Evolutionary conservation across 2,329 filamentous ascomycete genomes (phyloP).

Genomic region (Sphaerulina populicola): DNA sequence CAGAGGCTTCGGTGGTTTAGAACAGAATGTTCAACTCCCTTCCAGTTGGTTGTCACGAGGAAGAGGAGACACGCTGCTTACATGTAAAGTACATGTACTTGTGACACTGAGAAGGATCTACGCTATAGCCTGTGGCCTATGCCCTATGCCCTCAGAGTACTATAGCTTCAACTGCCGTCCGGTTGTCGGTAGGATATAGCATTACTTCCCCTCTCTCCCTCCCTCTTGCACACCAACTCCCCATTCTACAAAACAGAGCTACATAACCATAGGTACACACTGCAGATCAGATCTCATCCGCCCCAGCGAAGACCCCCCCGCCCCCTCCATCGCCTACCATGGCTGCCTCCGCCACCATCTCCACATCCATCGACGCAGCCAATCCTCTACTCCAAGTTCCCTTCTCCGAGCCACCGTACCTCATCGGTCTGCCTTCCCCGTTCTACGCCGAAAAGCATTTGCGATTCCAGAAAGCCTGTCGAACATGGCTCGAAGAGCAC

Average conservation of each 20-base stretch:
- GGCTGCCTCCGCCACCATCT: conserved; percentile 7
- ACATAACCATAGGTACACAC: background rate
- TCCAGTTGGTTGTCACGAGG: too few species aligned
- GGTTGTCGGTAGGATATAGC: too few species aligned
- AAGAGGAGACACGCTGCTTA: too few species aligned
- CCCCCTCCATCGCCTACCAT: conserved; percentile 1
- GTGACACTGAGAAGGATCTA: too few species aligned
- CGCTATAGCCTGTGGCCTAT: too few species aligned
- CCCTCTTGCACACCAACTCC: background rate
- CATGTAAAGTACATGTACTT: too few species aligned
- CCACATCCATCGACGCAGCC: background rate
- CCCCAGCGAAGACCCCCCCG: background rate
- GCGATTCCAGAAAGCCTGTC: conserved; percentile 18
- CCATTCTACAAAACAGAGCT: background rate
- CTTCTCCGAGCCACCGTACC: conserved; percentile 20
- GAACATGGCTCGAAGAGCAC: conserved; percentile 22
- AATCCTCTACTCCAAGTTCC: conserved; percentile 18
- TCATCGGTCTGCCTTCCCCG: conserved; percentile 17
- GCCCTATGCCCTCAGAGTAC: too few species aligned
- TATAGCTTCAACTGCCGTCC: too few species aligned
- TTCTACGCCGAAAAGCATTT: conserved; percentile 20
- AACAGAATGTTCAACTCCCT: too few species aligned
- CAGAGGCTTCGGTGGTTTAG: too few species aligned
- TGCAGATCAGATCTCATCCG: background rate
- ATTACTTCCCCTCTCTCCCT: background rate